Evolutionary conservation across 768 basidiomycete species (phyloP).

Genomic region (Gymnopilus dilepis): DNA sequence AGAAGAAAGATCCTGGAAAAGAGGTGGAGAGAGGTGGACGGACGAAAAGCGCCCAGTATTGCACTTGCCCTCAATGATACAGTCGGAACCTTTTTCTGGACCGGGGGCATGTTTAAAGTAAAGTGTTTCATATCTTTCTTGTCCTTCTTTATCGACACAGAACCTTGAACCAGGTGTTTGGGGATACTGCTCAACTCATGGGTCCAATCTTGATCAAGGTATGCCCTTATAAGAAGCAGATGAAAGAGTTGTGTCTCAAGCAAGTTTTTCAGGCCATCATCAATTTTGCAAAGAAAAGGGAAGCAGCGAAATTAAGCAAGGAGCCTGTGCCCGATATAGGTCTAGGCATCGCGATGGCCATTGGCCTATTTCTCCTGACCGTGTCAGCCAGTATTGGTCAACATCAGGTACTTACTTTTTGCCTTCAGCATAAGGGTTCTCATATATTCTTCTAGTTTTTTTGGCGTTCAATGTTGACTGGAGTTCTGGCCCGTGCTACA

Average conservation of each 20-base stretch:
- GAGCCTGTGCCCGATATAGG: conserved; percentile 47
- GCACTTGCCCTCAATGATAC: conserved; percentile 67
- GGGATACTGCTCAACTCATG: conserved; percentile 66
- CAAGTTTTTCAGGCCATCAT: conserved; percentile 53
- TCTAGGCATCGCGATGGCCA: conserved; percentile 61
- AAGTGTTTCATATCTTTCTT: neutral
- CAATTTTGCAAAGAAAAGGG: conserved; percentile 57
- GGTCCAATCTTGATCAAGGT: conserved; percentile 67
- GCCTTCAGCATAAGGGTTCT: neutral
- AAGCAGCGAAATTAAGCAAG: conserved; percentile 42
- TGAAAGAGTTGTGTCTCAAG: no score
- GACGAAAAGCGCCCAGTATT: conserved; percentile 54
- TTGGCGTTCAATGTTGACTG: conserved; percentile 70
- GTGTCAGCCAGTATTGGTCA: conserved; percentile 59
- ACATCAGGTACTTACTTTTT: conserved; percentile 53
- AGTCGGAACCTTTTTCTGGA: conserved; percentile 65
- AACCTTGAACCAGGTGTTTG: conserved; percentile 49
- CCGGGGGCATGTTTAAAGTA: conserved; percentile 64
- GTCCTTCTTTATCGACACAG: neutral
- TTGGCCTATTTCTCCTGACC: conserved; percentile 55
- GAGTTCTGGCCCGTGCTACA: conserved; percentile 67
- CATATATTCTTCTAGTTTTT: conserved; percentile 54
- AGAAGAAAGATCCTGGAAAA: conserved; percentile 38
- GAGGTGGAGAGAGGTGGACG: conserved; percentile 51
- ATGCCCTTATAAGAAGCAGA: neutral